Percentiles rank a stretch among this genome's conserved stretches.
Conservation (phyloP, 345 rosid genomes). For the Dipteronia sinensis region DNA sequence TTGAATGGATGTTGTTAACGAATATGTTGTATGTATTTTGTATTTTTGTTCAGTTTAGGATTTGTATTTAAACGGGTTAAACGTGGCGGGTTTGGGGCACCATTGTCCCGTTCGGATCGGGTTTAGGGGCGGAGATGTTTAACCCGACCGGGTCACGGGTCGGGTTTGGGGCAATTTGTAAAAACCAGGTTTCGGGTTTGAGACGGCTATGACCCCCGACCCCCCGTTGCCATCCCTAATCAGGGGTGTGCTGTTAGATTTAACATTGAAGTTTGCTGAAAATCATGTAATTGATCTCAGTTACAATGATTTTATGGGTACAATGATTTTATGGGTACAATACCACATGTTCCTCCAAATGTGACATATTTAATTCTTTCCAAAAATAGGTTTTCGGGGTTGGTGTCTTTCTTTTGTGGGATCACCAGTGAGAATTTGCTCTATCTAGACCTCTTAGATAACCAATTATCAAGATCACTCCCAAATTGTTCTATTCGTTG, state of each 20-base stretch:
- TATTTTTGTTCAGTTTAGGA: no score
- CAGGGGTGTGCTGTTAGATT: slow-evolving; percentile 20
- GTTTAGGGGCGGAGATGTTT: no score
- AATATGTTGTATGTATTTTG: no score
- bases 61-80: no score
- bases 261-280: neutral
- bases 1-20: no score
- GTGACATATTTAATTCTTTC: slow-evolving; percentile 35
- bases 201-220: no score
- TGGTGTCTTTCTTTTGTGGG: slow-evolving; percentile 27
- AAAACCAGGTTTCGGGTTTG: no score
- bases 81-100: no score
- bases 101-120: no score
- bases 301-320: slow-evolving; percentile 17
- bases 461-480: slow-evolving; percentile 33
- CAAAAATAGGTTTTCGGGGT: slow-evolving; percentile 38
- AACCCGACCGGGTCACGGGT: no score
- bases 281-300: slow-evolving; percentile 22
- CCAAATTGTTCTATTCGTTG: slow-evolving; percentile 24
- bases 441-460: slow-evolving; percentile 42
- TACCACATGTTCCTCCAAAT: slow-evolving; percentile 10
- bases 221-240: no score
- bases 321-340: slow-evolving; percentile 15
- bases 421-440: slow-evolving; percentile 16
- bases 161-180: no score